Evolutionary conservation across 1,139 yeast genomes (phyloP).

Genomic region (Sugiyamaella sp.): DNA sequence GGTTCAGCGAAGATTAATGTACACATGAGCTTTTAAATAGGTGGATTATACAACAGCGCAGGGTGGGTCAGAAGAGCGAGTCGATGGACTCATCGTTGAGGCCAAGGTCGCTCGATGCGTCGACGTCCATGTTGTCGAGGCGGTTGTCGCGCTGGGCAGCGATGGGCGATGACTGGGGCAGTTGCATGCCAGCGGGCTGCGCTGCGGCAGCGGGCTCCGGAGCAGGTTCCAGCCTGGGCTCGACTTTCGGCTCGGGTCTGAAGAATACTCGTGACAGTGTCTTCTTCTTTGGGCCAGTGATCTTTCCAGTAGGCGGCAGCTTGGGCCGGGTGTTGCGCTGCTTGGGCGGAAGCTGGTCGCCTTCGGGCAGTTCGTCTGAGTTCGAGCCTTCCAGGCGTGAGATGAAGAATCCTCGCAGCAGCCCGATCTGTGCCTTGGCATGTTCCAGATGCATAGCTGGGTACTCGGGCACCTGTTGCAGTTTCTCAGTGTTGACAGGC

Average conservation of each 20-base stretch:
- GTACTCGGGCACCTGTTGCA: slow-evolving; percentile 43
- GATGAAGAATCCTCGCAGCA: slow-evolving; percentile 60
- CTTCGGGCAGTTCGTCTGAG: slow-evolving; percentile 57
- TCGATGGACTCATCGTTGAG: slow-evolving; percentile 26
- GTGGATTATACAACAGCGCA: background rate
- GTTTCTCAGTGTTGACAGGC: slow-evolving; percentile 27
- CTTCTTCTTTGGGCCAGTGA: slow-evolving; percentile 65
- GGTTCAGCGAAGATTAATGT: too few species aligned
- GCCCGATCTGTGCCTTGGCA: slow-evolving; percentile 54
- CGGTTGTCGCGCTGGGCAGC: background rate
- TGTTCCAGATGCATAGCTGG: slow-evolving; percentile 53
- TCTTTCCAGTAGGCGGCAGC: slow-evolving; percentile 92
- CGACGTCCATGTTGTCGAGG: slow-evolving; percentile 12
- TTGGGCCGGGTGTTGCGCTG: slow-evolving; percentile 81
- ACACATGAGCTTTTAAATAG: slow-evolving; percentile 9
- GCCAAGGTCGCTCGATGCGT: slow-evolving; percentile 14
- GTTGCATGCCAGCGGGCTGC: background rate
- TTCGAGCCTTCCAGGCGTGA: slow-evolving; percentile 36
- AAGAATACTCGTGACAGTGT: slow-evolving; percentile 36
- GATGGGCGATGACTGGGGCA: background rate
- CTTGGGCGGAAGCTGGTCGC: slow-evolving; percentile 79
- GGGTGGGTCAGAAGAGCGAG: slow-evolving; percentile 21
- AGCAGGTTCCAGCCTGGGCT: background rate
- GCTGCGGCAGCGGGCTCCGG: background rate
- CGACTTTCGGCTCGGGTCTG: slow-evolving; percentile 18